phyloP scores from a whole-genome alignment of 768 basidiomycete species.

The Dentipellis sp. region DNA sequence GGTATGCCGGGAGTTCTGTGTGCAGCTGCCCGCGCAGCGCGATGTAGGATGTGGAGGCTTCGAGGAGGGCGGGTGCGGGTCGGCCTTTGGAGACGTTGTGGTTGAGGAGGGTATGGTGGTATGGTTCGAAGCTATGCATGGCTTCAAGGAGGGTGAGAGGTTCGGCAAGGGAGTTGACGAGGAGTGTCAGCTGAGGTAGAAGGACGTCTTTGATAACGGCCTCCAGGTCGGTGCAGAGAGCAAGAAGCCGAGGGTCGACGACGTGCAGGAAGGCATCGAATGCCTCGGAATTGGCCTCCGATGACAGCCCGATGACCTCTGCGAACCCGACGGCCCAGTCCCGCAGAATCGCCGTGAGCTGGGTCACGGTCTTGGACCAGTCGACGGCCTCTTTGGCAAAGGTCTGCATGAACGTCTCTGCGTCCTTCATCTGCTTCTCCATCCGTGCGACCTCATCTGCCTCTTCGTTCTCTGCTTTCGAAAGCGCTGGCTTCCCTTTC shows the following conservation, averaged over 20 bases:
- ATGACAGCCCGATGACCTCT: constrained; percentile 17
- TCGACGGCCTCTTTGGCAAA: constrained; percentile 10
- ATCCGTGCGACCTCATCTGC: constrained; percentile 5
- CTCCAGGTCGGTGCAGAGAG: constrained; percentile 45
- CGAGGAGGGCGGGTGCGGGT: constrained; percentile 56
- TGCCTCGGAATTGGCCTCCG: constrained; percentile 18
- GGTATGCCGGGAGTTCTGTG: constrained; percentile 59
- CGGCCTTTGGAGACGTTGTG: constrained; percentile 56
- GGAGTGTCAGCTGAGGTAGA: constrained; percentile 45
- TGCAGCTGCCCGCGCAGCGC: constrained; percentile 67
- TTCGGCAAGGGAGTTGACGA: constrained; percentile 50
- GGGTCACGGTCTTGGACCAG: constrained; percentile 9
- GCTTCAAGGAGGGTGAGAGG: constrained; percentile 60
- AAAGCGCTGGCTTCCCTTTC: constrained; percentile 39
- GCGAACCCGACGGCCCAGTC: constrained; percentile 13
- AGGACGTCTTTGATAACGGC: constrained; percentile 42
- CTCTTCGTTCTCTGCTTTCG: constrained; percentile 25
- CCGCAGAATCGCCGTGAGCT: constrained; percentile 2
- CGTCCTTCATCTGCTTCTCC: constrained; percentile 6
- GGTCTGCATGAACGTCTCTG: constrained; percentile 6
- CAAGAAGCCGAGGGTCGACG: constrained; percentile 44
- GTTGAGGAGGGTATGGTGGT: constrained; percentile 62
- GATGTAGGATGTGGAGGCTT: constrained; percentile 69
- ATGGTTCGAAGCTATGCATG: constrained; percentile 63
- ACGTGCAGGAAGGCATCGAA: constrained; percentile 40